Conservation (phyloP, 225 moss, liverwort and hornwort genomes). For the Physcomitrellopsis africana region DNA sequence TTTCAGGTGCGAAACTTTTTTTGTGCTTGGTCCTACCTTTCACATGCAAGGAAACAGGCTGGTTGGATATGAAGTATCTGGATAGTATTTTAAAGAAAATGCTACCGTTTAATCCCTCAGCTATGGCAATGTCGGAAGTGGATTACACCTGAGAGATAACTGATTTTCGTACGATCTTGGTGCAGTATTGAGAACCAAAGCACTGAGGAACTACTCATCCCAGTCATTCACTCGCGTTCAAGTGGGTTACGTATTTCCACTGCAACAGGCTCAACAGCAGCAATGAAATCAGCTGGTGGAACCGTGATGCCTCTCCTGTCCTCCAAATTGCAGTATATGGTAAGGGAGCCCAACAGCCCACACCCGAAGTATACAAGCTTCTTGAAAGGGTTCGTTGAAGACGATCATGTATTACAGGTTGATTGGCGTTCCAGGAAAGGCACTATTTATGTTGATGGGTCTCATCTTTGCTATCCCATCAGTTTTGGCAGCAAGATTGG, state of each 20-base stretch:
- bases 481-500: conserved; percentile 55
- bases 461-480: conserved; percentile 56
- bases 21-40: conserved; percentile 3
- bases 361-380: conserved; percentile 54
- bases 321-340: conserved; percentile 79
- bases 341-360: conserved; percentile 74
- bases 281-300: conserved; percentile 91
- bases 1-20: conserved; percentile 61
- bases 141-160: neutral
- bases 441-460: conserved; percentile 53
- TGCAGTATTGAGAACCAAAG: conserved; percentile 40
- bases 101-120: too few species aligned
- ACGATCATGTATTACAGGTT: conserved; percentile 49
- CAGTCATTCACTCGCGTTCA: conserved; percentile 73
- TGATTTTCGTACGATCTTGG: conserved; percentile 18
- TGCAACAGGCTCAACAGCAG: conserved; percentile 82
- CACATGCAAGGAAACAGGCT: neutral
- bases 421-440: conserved; percentile 79
- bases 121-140: neutral
- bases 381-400: conserved; percentile 63
- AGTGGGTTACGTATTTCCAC: conserved; percentile 84
- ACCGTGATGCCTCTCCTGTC: conserved; percentile 58
- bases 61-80: neutral
- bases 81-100: too few species aligned
- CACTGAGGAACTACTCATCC: conserved; percentile 30